Base-by-base conservation (phyloP, 345 rosid genomes). In the Dovyalis caffra region DNA sequence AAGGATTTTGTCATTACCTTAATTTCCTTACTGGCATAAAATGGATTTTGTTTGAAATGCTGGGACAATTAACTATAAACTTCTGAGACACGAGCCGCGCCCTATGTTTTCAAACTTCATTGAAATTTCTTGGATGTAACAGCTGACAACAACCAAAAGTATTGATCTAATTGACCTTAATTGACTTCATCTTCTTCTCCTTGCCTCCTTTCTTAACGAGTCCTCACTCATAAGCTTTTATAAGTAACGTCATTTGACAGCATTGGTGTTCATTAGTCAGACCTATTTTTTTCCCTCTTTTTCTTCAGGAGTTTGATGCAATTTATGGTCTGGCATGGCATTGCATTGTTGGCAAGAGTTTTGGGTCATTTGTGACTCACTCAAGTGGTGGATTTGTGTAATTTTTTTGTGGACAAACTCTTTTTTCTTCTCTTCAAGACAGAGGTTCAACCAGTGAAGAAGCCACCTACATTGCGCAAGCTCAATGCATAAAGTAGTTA, bases 401-500 rank as follows among this genome's bases (percentile, higher is more conserved):
- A 79, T 74, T 84, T 84, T 77, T 84, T 85, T 1, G 71, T 74
- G 21, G 87, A 84, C 71, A 88, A 72, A 71, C 76, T 88, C 56
- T 86, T 72, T 69, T 77, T 91, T 73, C 90, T 88, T 63, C 87
- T 91, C 43, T 88, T 91, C 77, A 91, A 89, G 82, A 90, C 91
- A 5, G 87, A 87, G 83, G 84, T 83, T n/a, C 83, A 78, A n/a
- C 86, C 85, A 9, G 71, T 74, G 25, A 60, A 20, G 15, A 83
- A 67, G 69, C 8, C 64, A 35, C 78, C 83, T 60, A 34, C 75
- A 23, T 23, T 45, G 69, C 16, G 31, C 51, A 77, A 72, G 16
- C 68, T 72, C 33, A 28, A 77, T 21, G 66, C 66, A 18, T 75
- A 23, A 75, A 51, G 29, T 31, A 10, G 57, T n/a, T 21, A 0